These are phyloP conservation scores for Fusarium sp. DNA, from an alignment of 2,329 filamentous ascomycete genomes.

Conservation along the genomic window DNA sequence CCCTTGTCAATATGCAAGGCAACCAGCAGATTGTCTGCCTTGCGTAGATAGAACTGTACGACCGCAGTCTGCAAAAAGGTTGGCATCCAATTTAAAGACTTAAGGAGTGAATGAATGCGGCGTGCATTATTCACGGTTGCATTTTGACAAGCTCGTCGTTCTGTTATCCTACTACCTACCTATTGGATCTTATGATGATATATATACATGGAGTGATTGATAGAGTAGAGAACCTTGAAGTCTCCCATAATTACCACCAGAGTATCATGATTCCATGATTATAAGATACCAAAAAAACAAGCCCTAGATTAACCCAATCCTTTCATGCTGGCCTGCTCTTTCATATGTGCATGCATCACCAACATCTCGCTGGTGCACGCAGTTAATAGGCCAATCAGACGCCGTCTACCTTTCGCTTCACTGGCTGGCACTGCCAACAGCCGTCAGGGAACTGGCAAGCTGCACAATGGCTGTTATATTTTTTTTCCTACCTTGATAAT, in stretches of 20 bases:
- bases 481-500: background rate
- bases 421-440: constrained; percentile 2
- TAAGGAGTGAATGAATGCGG: background rate
- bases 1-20: constrained; percentile 3
- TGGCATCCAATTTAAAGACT: background rate
- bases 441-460: constrained; percentile 10
- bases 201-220: background rate
- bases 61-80: background rate
- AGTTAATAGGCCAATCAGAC: background rate
- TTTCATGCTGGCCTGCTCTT: background rate
- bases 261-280: background rate
- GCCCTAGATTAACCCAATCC: no score
- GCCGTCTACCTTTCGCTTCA: background rate
- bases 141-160: background rate
- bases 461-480: background rate
- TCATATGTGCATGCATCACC: background rate
- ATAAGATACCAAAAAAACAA: background rate
- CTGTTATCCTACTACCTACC: background rate
- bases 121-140: background rate
- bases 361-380: background rate
- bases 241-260: background rate
- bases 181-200: background rate
- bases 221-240: background rate
- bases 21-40: background rate
- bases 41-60: background rate